Evolutionary conservation across 2,329 filamentous ascomycete genomes (phyloP), one percentile per base, ranked within the genome.

Genomic region (Drechslerella stenobrocha): DNA sequence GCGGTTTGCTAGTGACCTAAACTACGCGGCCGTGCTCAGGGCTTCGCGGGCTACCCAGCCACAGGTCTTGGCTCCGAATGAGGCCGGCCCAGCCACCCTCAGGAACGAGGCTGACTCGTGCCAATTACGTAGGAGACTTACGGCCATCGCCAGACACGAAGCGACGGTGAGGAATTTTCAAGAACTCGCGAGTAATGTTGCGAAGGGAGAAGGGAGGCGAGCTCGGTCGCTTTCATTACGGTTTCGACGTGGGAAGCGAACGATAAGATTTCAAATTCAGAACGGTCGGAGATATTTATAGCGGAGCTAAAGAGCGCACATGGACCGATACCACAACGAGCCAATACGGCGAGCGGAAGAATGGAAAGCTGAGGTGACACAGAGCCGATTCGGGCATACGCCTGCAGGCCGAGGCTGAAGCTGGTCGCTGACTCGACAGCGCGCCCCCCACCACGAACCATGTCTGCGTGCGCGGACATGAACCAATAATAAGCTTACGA

Each of bases 351-450:
- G 13, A 46, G n/a, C 28, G 18, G 13, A 32, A n/a, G 13, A 24
- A 56, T 9, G 22, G 30, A 9, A 18, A 20, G 59, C 40, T 50
- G 37, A 52, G 37, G 61, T 66, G 45, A 58, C 61, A 66, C 61
- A 66, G 42, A 53, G 53, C 53, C 18, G 22, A 20, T 52, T 22
- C 35, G 9, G 45, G 48, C 52, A 42, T 23, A 50, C 61, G 26
- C 52, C 61, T 66, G 61, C 61, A 66, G 48, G 22, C 32, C 59
- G 61, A 66, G 61, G 61, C 61, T 66, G 61, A 66, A 55, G 15
- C 23, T n/a, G 32, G 40, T 48, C 51, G 52, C 59, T 52, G 28
- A 23, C 51, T 52, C 53, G 23, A 48, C 52, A 20, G 9, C 22
- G 34, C 34, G 15, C 15, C 15, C 15, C 11, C 4, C n/a, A n/a